Evolutionary conservation across 345 rosid species (phyloP).

Genomic region (Noccaea caerulescens): DNA sequence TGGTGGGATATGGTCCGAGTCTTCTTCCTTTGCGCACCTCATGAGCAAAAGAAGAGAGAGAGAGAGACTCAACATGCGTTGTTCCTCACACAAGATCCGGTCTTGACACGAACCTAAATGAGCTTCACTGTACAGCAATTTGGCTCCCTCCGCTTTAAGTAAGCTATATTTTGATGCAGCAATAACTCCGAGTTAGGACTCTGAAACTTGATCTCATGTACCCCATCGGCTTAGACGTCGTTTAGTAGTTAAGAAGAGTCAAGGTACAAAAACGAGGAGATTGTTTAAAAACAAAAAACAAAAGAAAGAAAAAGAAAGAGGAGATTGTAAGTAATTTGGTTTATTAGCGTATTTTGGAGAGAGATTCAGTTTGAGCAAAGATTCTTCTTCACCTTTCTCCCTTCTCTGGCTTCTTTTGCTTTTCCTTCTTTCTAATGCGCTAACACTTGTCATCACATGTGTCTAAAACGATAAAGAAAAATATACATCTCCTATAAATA

Average conservation of each 20-base stretch:
- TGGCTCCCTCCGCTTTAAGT: conserved; percentile 27
- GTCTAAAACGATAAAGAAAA: too few relatives aligned
- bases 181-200: conserved; percentile 36
- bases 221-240: conserved; percentile 44
- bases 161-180: conserved; percentile 45
- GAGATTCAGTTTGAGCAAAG: conserved; percentile 30
- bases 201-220: conserved; percentile 44
- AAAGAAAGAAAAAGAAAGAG: not conserved
- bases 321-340: conserved; percentile 60
- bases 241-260: conserved; percentile 40
- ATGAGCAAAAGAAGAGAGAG: conserved; percentile 25
- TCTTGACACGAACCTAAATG: conserved; percentile 33
- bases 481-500: too few relatives aligned
- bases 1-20: conserved; percentile 2
- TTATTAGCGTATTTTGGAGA: conserved; percentile 37
- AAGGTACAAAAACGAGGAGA: conserved; percentile 18
- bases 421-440: not conserved
- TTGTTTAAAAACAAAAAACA: not conserved
- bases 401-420: not conserved
- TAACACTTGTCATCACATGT: too few relatives aligned
- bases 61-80: conserved; percentile 21
- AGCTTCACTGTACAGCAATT: conserved; percentile 38
- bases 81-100: conserved; percentile 22
- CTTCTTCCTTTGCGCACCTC: conserved; percentile 5
- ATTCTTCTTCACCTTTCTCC: conserved; percentile 3